Evolutionary conservation across 2,329 filamentous ascomycete genomes (phyloP).

Genomic region (Cercospora canescens): DNA sequence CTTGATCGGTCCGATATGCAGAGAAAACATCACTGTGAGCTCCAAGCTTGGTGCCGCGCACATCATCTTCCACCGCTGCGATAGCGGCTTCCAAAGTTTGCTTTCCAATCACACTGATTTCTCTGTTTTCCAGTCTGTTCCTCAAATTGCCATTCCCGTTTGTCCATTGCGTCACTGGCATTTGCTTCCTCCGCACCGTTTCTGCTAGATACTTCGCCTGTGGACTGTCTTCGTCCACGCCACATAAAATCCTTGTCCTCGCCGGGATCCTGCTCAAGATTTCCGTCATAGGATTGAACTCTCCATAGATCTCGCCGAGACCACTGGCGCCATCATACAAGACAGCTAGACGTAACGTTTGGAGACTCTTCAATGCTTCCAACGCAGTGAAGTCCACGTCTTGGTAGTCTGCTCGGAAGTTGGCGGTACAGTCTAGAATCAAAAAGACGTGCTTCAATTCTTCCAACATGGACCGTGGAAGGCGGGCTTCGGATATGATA

Average conservation of each 20-base stretch:
- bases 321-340: neutral
- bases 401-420: conserved; percentile 23
- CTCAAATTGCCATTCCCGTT: neutral
- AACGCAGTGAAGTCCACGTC: conserved; percentile 28
- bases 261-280: neutral
- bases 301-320: neutral
- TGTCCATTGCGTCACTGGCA: neutral
- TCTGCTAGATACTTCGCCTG: conserved; percentile 12
- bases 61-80: conserved; percentile 8
- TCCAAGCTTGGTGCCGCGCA: conserved; percentile 9
- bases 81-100: neutral
- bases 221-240: conserved; percentile 13
- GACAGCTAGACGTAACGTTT: conserved; percentile 11
- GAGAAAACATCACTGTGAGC: conserved; percentile 7
- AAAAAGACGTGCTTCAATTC: conserved; percentile 26
- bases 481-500: conserved; percentile 23
- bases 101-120: neutral
- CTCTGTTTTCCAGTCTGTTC: neutral
- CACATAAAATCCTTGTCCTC: conserved; percentile 13
- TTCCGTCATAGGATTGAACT: conserved; percentile 2
- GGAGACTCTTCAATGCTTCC: conserved; percentile 7
- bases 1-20: conserved; percentile 1
- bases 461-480: conserved; percentile 26
- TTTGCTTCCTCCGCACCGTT: neutral
- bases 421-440: conserved; percentile 28